Conservation (phyloP, 306 rosid genomes). For the Castanospermum australe region DNA sequence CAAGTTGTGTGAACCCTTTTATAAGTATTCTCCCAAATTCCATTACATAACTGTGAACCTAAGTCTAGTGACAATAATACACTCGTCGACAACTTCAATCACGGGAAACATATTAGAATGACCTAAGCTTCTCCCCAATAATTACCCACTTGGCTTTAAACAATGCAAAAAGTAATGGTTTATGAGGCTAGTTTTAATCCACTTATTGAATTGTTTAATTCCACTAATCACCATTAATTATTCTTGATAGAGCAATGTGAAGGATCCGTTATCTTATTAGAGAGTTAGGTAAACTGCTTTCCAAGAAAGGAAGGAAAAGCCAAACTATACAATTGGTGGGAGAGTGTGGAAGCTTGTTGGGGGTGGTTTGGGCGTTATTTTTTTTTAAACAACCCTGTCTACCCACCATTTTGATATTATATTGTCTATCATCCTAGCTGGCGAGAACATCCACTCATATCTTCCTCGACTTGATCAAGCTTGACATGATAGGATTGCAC, state of each 20-base stretch:
- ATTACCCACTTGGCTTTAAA: constrained; percentile 24
- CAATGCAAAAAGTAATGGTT: constrained; percentile 1
- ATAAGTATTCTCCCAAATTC: not conserved
- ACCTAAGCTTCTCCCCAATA: not conserved
- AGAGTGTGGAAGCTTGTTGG: constrained; percentile 27
- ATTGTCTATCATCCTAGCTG: constrained; percentile 47
- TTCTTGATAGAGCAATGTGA: constrained; percentile 31
- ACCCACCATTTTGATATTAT: constrained; percentile 29
- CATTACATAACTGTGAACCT: too few relatives aligned
- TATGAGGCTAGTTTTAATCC: constrained; percentile 10
- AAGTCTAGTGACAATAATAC: not conserved
- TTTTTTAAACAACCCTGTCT: constrained; percentile 31
- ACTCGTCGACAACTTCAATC: constrained; percentile 23
- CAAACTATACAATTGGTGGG: constrained; percentile 21
- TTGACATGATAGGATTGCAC: not conserved
- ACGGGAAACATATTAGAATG: constrained; percentile 8
- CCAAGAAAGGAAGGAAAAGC: constrained; percentile 18
- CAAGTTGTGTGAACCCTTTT: not conserved
- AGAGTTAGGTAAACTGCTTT: constrained; percentile 43
- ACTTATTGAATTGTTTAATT: not conserved
- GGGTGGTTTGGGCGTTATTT: constrained; percentile 2
- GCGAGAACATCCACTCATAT: constrained; percentile 23
- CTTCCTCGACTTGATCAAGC: not conserved
- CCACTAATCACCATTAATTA: too few relatives aligned
- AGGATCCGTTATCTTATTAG: constrained; percentile 7